Conservation (phyloP, 208 protist species). For the Phytomonas francai region DNA sequence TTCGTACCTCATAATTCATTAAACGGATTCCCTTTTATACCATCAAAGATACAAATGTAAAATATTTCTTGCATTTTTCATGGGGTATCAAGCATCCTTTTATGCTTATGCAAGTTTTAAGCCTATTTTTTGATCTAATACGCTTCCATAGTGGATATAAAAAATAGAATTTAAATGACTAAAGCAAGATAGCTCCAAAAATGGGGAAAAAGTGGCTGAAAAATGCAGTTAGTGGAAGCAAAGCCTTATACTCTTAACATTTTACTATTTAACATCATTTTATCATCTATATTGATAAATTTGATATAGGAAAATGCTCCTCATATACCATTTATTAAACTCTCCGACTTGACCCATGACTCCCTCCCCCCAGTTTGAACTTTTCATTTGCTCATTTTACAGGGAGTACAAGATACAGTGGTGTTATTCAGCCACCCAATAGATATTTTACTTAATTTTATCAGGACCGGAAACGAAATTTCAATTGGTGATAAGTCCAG, state of each 20-base stretch:
- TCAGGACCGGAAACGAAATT: not conserved
- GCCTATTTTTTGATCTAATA: no score
- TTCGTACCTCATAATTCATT: not conserved
- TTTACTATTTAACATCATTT: not conserved
- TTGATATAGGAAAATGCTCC: not conserved
- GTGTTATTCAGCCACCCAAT: not conserved
- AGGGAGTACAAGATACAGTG: not conserved
- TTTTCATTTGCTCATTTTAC: not conserved
- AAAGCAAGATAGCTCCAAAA: not conserved
- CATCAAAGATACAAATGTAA: not conserved
- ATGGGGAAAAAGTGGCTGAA: not conserved
- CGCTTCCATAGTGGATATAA: no score
- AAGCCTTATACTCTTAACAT: not conserved
- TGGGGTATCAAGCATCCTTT: not conserved
- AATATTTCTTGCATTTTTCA: not conserved
- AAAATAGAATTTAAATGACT: not conserved
- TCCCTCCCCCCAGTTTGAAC: not conserved
- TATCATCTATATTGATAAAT: not conserved
- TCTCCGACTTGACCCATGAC: not conserved
- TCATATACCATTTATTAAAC: not conserved
- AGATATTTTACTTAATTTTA: not conserved
- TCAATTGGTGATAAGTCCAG: not conserved
- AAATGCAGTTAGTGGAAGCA: not conserved
- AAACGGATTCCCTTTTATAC: not conserved
- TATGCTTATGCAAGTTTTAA: no score